These are phyloP conservation scores for Erythrobasidium yunnanense DNA, from an alignment of 768 basidiomycete genomes.

Conservation along the genomic window DNA sequence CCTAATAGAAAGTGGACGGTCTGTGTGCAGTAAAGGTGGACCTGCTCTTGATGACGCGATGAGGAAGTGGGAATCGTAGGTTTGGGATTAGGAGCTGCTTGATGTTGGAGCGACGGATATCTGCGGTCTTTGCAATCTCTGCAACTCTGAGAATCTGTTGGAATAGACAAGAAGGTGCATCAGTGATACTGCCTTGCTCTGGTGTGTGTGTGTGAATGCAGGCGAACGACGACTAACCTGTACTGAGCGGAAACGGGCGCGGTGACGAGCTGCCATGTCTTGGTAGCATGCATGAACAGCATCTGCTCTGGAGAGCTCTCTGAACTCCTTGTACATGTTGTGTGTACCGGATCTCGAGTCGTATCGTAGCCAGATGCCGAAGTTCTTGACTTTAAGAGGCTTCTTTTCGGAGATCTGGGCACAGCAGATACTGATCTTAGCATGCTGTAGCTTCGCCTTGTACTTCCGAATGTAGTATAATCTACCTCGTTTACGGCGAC, in stretches of 20 bases:
- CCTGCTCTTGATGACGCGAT: conserved; percentile 63
- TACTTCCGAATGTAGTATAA: conserved; percentile 40
- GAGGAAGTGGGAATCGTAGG: conserved; percentile 93
- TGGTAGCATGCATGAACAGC: conserved; percentile 96
- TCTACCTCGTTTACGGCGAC: conserved; percentile 87
- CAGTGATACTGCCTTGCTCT: neutral
- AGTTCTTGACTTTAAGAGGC: conserved; percentile 98
- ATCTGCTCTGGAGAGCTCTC: conserved; percentile 83
- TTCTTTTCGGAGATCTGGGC: conserved; percentile 88
- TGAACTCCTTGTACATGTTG: conserved; percentile 99
- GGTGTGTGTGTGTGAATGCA: neutral
- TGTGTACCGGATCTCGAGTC: conserved; percentile 99
- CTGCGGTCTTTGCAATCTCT: conserved; percentile 82
- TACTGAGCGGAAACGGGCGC: conserved; percentile 97
- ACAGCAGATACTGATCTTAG: neutral
- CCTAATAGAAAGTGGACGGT: conserved; percentile 39
- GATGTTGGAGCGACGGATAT: conserved; percentile 93
- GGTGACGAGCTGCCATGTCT: conserved; percentile 98
- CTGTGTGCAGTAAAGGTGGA: conserved; percentile 62
- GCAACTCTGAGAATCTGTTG: conserved; percentile 87
- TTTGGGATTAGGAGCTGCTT: conserved; percentile 80
- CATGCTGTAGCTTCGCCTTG: neutral
- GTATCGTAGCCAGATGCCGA: conserved; percentile 98
- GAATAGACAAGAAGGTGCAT: neutral
- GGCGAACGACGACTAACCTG: conserved; percentile 53